phyloP scores from a whole-genome alignment of 2,329 filamentous ascomycete genomes.

The Didymella segeticola region DNA sequence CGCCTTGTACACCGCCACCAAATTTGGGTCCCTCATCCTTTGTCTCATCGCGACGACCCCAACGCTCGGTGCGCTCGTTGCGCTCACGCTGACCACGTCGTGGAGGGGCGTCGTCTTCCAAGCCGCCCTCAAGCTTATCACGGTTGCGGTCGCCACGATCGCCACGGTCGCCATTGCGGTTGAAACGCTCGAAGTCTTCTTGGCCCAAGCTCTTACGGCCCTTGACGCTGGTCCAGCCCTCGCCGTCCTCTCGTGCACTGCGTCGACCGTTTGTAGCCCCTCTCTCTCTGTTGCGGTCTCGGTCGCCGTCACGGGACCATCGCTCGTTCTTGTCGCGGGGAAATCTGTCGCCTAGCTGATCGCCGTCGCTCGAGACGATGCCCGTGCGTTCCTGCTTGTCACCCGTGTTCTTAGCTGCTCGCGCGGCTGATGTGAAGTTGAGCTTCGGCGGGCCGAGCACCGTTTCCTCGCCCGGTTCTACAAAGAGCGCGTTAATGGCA shows the following conservation, averaged over 20 bases:
- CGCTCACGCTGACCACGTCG: constrained; percentile 70
- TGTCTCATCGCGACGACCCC: constrained; percentile 68
- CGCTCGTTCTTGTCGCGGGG: constrained; percentile 46
- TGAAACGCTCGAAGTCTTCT: constrained; percentile 73
- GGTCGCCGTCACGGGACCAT: constrained; percentile 53
- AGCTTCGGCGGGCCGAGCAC: constrained; percentile 85
- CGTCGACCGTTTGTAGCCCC: constrained; percentile 48
- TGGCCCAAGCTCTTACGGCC: constrained; percentile 76
- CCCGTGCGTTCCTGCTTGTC: constrained; percentile 45
- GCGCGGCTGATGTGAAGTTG: constrained; percentile 79
- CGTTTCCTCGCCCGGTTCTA: constrained; percentile 75
- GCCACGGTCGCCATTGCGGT: constrained; percentile 55
- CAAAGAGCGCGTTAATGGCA: constrained; percentile 40
- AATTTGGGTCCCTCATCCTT: constrained; percentile 55
- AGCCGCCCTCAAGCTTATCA: constrained; percentile 52
- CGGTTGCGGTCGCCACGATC: constrained; percentile 51
- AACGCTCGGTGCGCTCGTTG: constrained; percentile 66
- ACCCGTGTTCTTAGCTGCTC: constrained; percentile 54
- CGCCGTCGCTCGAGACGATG: constrained; percentile 48
- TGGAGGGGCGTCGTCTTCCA: constrained; percentile 55
- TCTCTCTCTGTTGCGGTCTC: constrained; percentile 47
- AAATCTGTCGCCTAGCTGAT: constrained; percentile 45
- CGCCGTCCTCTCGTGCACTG: constrained; percentile 61
- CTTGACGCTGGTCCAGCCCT: constrained; percentile 78
- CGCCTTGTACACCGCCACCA: constrained; percentile 55